A percentile compares a stretch with the other conserved stretches of the same genome.
phyloP scores from a whole-genome alignment of 179 eudicot species.

The Spinacia oleracea region DNA sequence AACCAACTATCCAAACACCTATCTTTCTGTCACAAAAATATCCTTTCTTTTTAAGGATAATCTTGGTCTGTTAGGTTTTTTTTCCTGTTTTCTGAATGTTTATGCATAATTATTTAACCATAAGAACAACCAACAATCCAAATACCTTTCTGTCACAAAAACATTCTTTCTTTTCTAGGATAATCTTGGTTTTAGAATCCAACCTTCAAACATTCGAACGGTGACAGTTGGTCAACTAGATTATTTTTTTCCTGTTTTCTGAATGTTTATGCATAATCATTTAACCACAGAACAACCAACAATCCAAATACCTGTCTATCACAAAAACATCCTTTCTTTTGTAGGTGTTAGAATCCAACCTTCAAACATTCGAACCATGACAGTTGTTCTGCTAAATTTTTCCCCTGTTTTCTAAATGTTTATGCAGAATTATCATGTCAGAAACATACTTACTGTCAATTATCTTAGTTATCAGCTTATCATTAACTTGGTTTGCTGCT shows the following conservation, averaged over 20 bases:
- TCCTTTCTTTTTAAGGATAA: not conserved
- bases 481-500: slow-evolving; percentile 22
- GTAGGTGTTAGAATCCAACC: too few species aligned
- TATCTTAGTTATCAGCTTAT: slow-evolving; percentile 27
- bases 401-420: not conserved
- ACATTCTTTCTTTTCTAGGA: not conserved
- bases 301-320: slow-evolving; percentile 1
- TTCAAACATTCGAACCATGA: too few species aligned
- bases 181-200: not conserved
- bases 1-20: not conserved
- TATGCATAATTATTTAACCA: slow-evolving; percentile 3
- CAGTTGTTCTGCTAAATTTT: too few species aligned
- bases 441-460: slow-evolving; percentile 19
- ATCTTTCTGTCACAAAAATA: not conserved
- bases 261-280: slow-evolving; percentile 2
- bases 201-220: too few species aligned
- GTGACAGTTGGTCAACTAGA: too few species aligned
- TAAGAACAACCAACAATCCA: not conserved
- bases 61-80: too few species aligned
- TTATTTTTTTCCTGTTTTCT: not conserved
- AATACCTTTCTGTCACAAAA: not conserved
- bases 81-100: not conserved
- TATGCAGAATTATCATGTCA: slow-evolving; percentile 26
- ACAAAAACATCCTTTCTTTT: not conserved
- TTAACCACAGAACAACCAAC: not conserved